These are phyloP conservation scores for Fusarium sp. DNA, from an alignment of 2,329 filamentous ascomycete genomes.

Conservation along the genomic window DNA sequence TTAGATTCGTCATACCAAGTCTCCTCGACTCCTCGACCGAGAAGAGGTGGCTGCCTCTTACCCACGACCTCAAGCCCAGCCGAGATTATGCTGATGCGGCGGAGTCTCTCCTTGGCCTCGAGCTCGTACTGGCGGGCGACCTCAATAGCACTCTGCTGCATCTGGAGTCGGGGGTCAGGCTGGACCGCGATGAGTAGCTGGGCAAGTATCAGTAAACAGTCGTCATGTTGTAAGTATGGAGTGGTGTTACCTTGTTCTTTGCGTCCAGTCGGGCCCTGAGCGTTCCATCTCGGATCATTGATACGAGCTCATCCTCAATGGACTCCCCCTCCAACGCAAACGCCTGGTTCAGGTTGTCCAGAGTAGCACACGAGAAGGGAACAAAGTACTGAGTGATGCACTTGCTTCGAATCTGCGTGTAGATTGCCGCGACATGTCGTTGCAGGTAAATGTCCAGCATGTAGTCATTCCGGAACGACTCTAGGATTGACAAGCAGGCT, in stretches of 20 bases:
- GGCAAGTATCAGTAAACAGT: conserved; percentile 10
- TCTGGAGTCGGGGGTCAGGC: conserved; percentile 72
- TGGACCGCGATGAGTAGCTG: conserved; percentile 80
- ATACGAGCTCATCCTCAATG: conserved; percentile 80
- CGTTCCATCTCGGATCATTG: conserved; percentile 79
- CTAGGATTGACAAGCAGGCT: conserved; percentile 83
- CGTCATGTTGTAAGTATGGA: neutral
- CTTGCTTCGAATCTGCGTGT: conserved; percentile 83
- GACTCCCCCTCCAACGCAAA: conserved; percentile 75
- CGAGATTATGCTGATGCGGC: conserved; percentile 80
- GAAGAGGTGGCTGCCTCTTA: conserved; percentile 35
- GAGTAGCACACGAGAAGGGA: conserved; percentile 88
- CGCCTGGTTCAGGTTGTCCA: conserved; percentile 80
- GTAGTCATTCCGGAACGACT: conserved; percentile 86
- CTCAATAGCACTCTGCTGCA: conserved; percentile 77
- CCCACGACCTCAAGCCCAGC: conserved; percentile 77
- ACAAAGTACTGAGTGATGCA: conserved; percentile 94
- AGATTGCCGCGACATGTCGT: conserved; percentile 77
- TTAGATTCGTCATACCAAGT: conserved; percentile 50
- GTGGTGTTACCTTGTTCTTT: conserved; percentile 74
- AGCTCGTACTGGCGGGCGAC: conserved; percentile 79
- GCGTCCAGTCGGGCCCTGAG: conserved; percentile 87
- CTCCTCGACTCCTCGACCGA: conserved; percentile 43
- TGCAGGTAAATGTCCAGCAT: conserved; percentile 90
- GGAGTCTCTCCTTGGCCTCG: conserved; percentile 80